Percentiles rank a stretch among this genome's conserved stretches.
phyloP scores from a whole-genome alignment of 2,329 filamentous ascomycete genomes.

The Claviceps monticola region DNA sequence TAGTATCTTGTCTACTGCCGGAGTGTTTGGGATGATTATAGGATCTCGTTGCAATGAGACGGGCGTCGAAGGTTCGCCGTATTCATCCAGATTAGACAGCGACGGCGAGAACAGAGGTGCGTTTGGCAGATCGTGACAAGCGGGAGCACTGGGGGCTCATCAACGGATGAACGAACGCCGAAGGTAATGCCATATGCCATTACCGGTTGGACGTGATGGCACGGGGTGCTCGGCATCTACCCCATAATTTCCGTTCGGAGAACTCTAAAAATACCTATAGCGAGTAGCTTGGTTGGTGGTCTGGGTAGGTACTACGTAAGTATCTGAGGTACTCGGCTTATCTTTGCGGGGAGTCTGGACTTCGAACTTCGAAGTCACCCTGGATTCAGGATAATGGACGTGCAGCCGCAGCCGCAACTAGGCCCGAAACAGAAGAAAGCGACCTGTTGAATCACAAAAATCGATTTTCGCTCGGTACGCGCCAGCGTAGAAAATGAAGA shows the following conservation, averaged over 20 bases:
- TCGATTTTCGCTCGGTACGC: too few relatives aligned
- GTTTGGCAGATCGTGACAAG: neutral
- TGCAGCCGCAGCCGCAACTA: neutral
- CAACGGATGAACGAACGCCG: neutral
- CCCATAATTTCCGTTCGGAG: neutral
- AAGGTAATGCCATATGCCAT: neutral
- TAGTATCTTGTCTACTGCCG: neutral
- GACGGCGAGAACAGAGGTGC: neutral
- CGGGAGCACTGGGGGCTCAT: neutral
- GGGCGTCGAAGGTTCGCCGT: too few relatives aligned
- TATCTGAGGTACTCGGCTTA: too few relatives aligned
- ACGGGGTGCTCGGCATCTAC: neutral
- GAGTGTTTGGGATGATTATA: neutral
- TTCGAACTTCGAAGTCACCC: neutral
- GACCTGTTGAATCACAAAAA: neutral
- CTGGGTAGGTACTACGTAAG: too few relatives aligned
- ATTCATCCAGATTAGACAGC: too few relatives aligned
- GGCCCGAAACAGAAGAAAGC: neutral
- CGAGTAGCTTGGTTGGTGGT: rapidly evolving
- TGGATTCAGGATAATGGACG: neutral
- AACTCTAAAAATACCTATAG: too few relatives aligned
- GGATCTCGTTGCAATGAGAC: neutral
- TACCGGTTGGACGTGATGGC: neutral
- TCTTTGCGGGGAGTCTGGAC: too few relatives aligned
- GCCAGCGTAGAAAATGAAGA: too few relatives aligned